Evolutionary conservation across 2,329 filamentous ascomycete genomes (phyloP).

Genomic region (Macroventuria anomochaeta): DNA sequence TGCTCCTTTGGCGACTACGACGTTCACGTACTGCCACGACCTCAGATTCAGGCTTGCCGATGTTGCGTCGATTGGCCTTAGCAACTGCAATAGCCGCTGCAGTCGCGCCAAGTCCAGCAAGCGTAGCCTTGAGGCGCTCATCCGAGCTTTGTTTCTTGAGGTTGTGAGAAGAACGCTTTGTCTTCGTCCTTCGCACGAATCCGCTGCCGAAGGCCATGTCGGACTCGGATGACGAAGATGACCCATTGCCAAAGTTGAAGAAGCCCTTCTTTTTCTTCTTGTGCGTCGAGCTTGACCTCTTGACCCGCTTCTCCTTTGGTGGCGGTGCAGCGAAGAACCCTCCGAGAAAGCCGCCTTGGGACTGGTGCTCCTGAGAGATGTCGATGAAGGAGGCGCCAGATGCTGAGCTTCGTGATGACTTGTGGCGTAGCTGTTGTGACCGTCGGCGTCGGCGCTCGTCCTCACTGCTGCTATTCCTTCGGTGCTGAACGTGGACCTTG

Average conservation of each 20-base stretch:
- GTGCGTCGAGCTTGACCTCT: slow-evolving; percentile 27
- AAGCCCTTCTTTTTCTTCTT: slow-evolving; percentile 54
- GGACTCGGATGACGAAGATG: slow-evolving; percentile 54
- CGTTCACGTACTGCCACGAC: slow-evolving; percentile 46
- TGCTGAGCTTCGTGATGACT: slow-evolving; percentile 45
- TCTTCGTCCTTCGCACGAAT: slow-evolving; percentile 33
- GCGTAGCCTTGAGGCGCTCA: slow-evolving; percentile 55
- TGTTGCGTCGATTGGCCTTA: slow-evolving; percentile 41
- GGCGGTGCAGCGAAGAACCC: slow-evolving; percentile 66
- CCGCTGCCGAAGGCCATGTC: slow-evolving; percentile 56
- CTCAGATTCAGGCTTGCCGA: slow-evolving; percentile 39
- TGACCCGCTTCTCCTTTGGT: slow-evolving; percentile 39
- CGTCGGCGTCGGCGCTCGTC: slow-evolving; percentile 37
- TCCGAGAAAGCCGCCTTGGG: slow-evolving; percentile 53
- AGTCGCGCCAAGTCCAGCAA: slow-evolving; percentile 56
- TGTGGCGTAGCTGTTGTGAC: slow-evolving; percentile 37
- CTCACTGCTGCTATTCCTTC: slow-evolving; percentile 40
- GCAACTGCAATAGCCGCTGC: slow-evolving; percentile 57
- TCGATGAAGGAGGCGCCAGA: slow-evolving; percentile 67
- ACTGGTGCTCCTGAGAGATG: slow-evolving; percentile 64
- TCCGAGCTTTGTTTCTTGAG: slow-evolving; percentile 50
- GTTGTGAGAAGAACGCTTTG: slow-evolving; percentile 28
- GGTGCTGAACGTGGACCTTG: slow-evolving; percentile 36
- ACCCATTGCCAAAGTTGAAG: slow-evolving; percentile 58
- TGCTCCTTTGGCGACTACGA: slow-evolving; percentile 30